Evolutionary conservation across 2,329 filamentous ascomycete genomes (phyloP), one percentile per base, ranked within the genome.

Genomic region (Fusarium brachygibbosum): DNA sequence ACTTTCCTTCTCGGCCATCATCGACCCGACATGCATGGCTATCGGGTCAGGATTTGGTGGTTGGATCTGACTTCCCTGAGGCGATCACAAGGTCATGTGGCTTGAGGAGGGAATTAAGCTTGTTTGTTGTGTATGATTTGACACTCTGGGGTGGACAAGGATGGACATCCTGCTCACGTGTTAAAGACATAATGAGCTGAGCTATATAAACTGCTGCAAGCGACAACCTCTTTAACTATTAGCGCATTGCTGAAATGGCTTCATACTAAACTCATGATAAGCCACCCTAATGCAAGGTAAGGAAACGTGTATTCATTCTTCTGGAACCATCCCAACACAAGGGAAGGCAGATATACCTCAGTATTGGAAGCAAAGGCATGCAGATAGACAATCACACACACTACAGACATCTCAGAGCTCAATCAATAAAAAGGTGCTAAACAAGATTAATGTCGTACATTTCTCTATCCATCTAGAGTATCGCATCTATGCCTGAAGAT

Each of bases 391-490:
- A 35, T 6, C n/a, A 25, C 23, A 25, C 6, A 25, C 23, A 25
- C 23, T 25, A 25, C 23, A 37, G 19, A 25, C 6, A 17, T 8
- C 41, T 28, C 19, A 21, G 9, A 12, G 13, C 19, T 35, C 8
- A 14, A 6, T 31, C 40, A 28, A 37, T 32, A 23, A 55, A 13
- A 4, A 42, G 28, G 11, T 16, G 23, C 21, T 23, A 57, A 31
- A 40, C 8, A 53, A 17, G 16, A 42, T 45, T 55, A 44, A 58
- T 45, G 45, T 29, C 11, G 40, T 61, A 63, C 56, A 44, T 58
- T 56, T 73, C 70, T 73, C 66, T 73, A 72, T 58, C 53, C 34
- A 63, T 73, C 67, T 73, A 73, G 50, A 68, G 48, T 63, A 53
- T 55, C 16, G 40, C 45, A 45, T 74, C 69, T 74, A 74, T 72